phyloP scores from a whole-genome alignment of 306 rosid genomes.

The Styphnolobium japonicum region DNA sequence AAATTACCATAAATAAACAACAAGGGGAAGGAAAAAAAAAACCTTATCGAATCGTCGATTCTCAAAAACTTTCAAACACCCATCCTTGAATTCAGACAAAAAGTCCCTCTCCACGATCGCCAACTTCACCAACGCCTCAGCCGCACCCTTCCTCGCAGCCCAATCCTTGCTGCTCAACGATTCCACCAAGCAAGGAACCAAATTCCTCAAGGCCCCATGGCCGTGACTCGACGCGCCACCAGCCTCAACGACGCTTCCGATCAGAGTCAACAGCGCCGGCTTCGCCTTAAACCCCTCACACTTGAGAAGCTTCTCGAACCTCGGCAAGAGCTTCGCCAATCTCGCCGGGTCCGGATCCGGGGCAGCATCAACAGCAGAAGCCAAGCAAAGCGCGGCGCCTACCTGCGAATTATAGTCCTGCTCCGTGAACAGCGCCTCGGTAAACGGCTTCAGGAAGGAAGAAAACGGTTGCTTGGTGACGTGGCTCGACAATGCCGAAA shows the following conservation, averaged over 20 bases:
- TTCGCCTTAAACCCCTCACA: slow-evolving; percentile 67
- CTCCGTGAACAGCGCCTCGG: slow-evolving; percentile 76
- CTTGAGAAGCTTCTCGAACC: slow-evolving; percentile 62
- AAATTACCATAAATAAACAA: not conserved
- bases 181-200: slow-evolving; percentile 58
- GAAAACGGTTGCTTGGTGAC: slow-evolving; percentile 57
- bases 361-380: slow-evolving; percentile 57
- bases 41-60: slow-evolving; percentile 75
- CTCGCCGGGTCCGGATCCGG: slow-evolving; percentile 62
- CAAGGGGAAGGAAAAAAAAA: not conserved
- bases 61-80: slow-evolving; percentile 54
- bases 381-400: slow-evolving; percentile 69
- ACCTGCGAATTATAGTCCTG: slow-evolving; percentile 68
- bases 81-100: slow-evolving; percentile 58
- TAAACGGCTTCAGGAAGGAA: slow-evolving; percentile 57
- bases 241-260: slow-evolving; percentile 53
- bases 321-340: slow-evolving; percentile 64
- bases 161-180: slow-evolving; percentile 61
- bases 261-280: slow-evolving; percentile 60
- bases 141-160: slow-evolving; percentile 77
- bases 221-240: slow-evolving; percentile 59
- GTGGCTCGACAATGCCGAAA: slow-evolving; percentile 49
- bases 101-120: slow-evolving; percentile 54
- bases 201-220: slow-evolving; percentile 37
- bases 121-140: slow-evolving; percentile 61